These are phyloP conservation scores for Jackrogersella multiformis DNA, from an alignment of 495 filamentous ascomycete genomes.

Conservation along the genomic window DNA sequence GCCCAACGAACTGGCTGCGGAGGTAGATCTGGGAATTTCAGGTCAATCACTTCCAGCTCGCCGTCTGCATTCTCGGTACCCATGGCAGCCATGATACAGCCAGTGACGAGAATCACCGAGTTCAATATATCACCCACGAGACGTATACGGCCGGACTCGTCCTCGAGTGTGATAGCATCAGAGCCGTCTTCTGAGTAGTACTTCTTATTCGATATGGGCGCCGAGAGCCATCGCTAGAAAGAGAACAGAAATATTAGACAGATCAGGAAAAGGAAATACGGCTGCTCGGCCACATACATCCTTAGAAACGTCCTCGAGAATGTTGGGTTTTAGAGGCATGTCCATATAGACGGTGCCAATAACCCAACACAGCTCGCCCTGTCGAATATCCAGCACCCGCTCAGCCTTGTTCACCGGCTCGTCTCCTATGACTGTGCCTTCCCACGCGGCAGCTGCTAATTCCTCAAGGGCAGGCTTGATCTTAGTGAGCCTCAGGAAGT, in stretches of 20 bases:
- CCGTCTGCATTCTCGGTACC: constrained; percentile 93
- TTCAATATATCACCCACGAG: constrained; percentile 74
- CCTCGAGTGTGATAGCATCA: constrained; percentile 86
- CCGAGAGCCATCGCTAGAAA: constrained; percentile 80
- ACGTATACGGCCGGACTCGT: constrained; percentile 91
- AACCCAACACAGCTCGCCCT: constrained; percentile 96
- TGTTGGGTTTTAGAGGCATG: constrained; percentile 95
- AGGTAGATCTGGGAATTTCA: constrained; percentile 85
- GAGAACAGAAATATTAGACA: neutral
- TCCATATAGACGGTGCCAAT: constrained; percentile 96
- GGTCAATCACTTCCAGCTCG: constrained; percentile 90
- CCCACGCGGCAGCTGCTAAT: constrained; percentile 78
- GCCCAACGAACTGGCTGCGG: constrained; percentile 83
- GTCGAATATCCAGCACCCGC: constrained; percentile 91
- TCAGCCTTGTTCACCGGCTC: constrained; percentile 80
- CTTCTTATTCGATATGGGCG: constrained; percentile 80
- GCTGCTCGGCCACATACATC: constrained; percentile 68
- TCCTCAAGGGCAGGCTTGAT: constrained; percentile 85
- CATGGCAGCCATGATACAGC: constrained; percentile 88
- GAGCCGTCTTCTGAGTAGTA: constrained; percentile 69
- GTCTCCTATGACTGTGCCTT: constrained; percentile 77
- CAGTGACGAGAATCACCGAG: constrained; percentile 80
- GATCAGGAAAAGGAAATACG: neutral
- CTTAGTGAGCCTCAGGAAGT: constrained; percentile 88
- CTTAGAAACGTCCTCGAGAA: constrained; percentile 93